Evolutionary conservation across 1,139 yeast genomes (phyloP), one percentile per base, ranked within the genome.

Genomic region (Scheffersomyces illinoinensis): DNA sequence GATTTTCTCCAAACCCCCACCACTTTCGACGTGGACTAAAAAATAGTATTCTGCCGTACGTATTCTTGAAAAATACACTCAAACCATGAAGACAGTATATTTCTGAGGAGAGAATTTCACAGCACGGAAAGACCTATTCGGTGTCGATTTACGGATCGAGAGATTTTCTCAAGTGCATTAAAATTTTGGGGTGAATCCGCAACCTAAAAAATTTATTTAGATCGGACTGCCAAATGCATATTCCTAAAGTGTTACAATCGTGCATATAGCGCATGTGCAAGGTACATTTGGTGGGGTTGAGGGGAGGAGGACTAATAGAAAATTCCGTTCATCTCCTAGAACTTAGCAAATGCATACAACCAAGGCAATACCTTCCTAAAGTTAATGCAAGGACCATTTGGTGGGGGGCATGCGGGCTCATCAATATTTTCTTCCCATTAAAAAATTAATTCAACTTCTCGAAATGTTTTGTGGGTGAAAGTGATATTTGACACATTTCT

Each of bases 11-110:
- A 21, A 20, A 20, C 21, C 51, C 51, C 51, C 51, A 48, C 51
- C 51, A 48, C 8, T 48, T 48, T 24, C 50, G 20, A n/a, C 19
- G 50, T 12, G 51, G 50, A 24, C 51, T 24, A 20, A 48, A 48
- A 48, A 48, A 20, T 48, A 48, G 51, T 48, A 14, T n/a, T 20
- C 51, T 19, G 51, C 51, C 14, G 18, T 12, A 48, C n/a, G 19
- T 48, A 48, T 8, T 4, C 8, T 48, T 24, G 24, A 75, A 19
- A 48, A 19, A 20, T 48, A n/a, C 50, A 20, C 8, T 48, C 51
- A 14, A 48, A 19, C 24, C 8, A n/a, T n/a, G n/a, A 48, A 20
- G 51, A 48, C 26, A 26, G 24, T 4, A 20, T 48, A 17, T 14
- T 20, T 24, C 51, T 20, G 51, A 48, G 51, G 51, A 19, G 51